Base-by-base conservation (phyloP, 345 rosid species). In the Pistacia vera region DNA sequence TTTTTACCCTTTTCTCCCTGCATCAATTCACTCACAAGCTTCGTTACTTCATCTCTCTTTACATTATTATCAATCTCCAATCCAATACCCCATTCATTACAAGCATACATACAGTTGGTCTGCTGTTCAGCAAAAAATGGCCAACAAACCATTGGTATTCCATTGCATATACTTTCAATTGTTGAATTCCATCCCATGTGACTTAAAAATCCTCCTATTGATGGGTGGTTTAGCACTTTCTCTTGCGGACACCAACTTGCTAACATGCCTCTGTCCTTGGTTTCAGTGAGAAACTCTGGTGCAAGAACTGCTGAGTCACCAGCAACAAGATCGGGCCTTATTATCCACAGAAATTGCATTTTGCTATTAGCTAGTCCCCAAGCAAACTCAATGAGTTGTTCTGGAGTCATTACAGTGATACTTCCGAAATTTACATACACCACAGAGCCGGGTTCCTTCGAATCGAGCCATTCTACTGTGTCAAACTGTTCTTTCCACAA, bases 401-500 rank as follows among this genome's bases (percentile, higher is more conserved):
- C 12, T 3, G 30, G 36, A 2, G 68, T 41, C 63, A 74, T 25
- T 0, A 76, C 33, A 18, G 66, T 28, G 63, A 30, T 30, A 30
- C 83, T 63, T 2, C 83, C 83, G n/a, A 54, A 75, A 71, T 80
- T 80, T 18, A 80, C 76, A 22, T 70, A 80, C 6, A 80, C 55
- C 11, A 80, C 76, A 0, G 83, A 64, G 51, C 51, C 51, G 33
- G 77, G 80, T 30, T 52, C 49, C 57, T 35, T 51, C 11, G 9
- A 30, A 25, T 71, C 77, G 17, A 80, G 74, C 80, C 74, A 80
- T 18, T 30, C 58, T 0, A 80, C 9, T 52, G 70, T 59, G n/a
- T 64, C 61, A 8, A 22, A 12, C n/a, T 80, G 76, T 57, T 75
- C 79, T 63, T 74, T 63, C 84, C 79, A 77, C 10, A 81, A 48